Evolutionary conservation across 176 grass and related monocot genomes (phyloP).

Genomic region (Echinochloa phyllopogon): DNA sequence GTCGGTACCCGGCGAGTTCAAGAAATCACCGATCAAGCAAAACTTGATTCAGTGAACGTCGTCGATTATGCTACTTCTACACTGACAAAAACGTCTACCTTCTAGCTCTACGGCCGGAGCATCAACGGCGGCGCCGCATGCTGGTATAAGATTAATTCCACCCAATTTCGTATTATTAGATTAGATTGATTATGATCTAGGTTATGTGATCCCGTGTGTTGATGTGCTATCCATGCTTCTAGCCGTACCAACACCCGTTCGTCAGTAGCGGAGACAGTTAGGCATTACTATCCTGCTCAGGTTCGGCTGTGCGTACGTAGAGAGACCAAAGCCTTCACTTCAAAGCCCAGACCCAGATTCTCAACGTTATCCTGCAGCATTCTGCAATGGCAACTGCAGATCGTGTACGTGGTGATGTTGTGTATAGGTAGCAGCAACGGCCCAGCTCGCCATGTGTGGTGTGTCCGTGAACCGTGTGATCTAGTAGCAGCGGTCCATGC

Average conservation of each 20-base stretch:
- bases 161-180: no score
- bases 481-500: constrained; percentile 23
- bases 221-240: no score
- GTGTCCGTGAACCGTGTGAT: not conserved
- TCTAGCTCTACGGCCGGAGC: no score
- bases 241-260: not conserved
- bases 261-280: not conserved
- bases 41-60: no score
- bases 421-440: constrained; percentile 1
- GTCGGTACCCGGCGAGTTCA: no score
- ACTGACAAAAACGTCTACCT: no score
- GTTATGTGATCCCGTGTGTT: no score
- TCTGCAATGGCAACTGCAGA: not conserved
- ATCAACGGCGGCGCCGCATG: no score
- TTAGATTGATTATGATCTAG: no score
- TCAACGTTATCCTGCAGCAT: constrained; percentile 24
- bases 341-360: not conserved
- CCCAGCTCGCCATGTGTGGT: constrained; percentile 6
- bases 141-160: no score
- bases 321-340: not conserved
- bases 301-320: not conserved
- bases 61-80: no score
- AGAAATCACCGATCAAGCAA: no score
- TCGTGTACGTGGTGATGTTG: not conserved
- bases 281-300: not conserved